Evolutionary conservation across 768 basidiomycete species (phyloP).

Genomic region (Dioszegia crocea): DNA sequence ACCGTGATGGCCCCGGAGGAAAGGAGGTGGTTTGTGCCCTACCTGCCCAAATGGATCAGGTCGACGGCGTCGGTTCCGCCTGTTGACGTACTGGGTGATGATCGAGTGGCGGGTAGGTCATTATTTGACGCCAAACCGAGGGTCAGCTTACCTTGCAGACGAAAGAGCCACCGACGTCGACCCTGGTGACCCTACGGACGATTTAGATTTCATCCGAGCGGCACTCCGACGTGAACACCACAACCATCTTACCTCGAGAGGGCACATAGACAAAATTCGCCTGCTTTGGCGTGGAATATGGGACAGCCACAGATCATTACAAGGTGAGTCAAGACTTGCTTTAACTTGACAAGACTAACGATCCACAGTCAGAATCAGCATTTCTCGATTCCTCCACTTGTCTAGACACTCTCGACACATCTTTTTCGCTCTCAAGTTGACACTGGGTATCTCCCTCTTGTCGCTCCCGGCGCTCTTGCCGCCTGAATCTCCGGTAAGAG

Average conservation of each 20-base stretch:
- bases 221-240: not conserved
- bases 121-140: no score
- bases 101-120: not conserved
- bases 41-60: not conserved
- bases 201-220: slow-evolving; percentile 9
- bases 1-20: not conserved
- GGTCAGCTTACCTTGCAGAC: no score
- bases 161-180: not conserved
- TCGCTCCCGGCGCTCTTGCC: slow-evolving; percentile 46
- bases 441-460: slow-evolving; percentile 40
- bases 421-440: slow-evolving; percentile 41
- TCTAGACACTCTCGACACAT: slow-evolving; percentile 41
- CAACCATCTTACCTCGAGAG: not conserved
- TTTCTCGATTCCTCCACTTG: slow-evolving; percentile 29
- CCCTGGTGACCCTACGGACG: not conserved
- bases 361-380: slow-evolving; percentile 25
- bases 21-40: not conserved
- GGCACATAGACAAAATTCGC: not conserved
- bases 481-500: slow-evolving; percentile 26
- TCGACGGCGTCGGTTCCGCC: not conserved
- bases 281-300: slow-evolving; percentile 27
- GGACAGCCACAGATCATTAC: slow-evolving; percentile 21
- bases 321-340: slow-evolving; percentile 12
- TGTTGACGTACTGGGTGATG: not conserved
- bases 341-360: not conserved